Conservation (phyloP, 2,329 filamentous ascomycete genomes). For the Aspergillus fijiensis region DNA sequence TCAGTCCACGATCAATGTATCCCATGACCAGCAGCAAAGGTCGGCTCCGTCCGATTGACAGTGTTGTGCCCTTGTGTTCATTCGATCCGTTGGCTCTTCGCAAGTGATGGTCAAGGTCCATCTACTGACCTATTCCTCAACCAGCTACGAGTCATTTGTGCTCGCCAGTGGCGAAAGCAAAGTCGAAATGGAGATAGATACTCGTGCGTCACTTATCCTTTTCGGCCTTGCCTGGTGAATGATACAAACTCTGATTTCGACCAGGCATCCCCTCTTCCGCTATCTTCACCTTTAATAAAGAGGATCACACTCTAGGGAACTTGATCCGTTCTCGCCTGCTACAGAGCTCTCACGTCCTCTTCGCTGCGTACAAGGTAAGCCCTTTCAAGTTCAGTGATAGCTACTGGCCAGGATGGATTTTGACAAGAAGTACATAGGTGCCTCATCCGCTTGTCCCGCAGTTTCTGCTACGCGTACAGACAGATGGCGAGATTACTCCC, state of each 20-base stretch:
- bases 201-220: conserved; percentile 61
- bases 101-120: neutral
- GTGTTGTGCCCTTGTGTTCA: neutral
- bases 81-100: neutral
- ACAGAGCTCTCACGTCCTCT: conserved; percentile 77
- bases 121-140: conserved; percentile 12
- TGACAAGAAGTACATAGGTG: conserved; percentile 29
- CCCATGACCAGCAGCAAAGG: conserved; percentile 23
- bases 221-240: conserved; percentile 1
- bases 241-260: neutral
- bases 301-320: conserved; percentile 94
- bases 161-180: conserved; percentile 89
- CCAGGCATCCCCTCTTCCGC: conserved; percentile 89
- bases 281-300: conserved; percentile 92
- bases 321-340: conserved; percentile 82
- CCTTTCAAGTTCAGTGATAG: neutral
- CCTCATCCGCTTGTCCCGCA: conserved; percentile 49
- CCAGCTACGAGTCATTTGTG: conserved; percentile 89
- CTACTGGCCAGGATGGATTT: neutral
- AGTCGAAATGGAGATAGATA: conserved; percentile 82
- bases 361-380: conserved; percentile 86
- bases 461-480: conserved; percentile 81
- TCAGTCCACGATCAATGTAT: conserved; percentile 24
- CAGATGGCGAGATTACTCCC: conserved; percentile 83
- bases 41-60: conserved; percentile 13